Percentiles rank a stretch among this genome's conserved stretches.
Conservation (phyloP, 495 filamentous ascomycete genomes). For the Neurospora pannonica region DNA sequence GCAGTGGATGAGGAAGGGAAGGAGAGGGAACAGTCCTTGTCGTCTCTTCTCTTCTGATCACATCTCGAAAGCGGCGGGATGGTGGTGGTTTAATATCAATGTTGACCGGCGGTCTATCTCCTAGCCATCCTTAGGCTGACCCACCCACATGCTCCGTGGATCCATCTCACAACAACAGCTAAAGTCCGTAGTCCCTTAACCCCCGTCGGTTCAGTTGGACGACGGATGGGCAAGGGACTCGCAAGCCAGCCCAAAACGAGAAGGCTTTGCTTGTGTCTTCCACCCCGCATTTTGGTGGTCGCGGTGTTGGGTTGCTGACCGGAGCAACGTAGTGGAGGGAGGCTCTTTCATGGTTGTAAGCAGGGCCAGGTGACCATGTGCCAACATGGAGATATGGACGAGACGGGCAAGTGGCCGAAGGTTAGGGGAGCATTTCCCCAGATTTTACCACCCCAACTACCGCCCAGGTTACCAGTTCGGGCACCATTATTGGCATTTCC, state of each 20-base stretch:
- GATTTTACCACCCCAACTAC: neutral
- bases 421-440: neutral
- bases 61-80: neutral
- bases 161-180: neutral
- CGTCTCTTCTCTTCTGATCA: neutral
- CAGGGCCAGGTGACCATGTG: constrained; percentile 14
- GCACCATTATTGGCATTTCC: neutral
- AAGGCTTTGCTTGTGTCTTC: neutral
- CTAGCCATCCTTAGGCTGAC: neutral
- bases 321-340: neutral
- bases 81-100: neutral
- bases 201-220: neutral
- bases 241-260: neutral
- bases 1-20: neutral
- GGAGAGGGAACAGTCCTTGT: neutral
- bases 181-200: neutral
- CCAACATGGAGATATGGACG: constrained; percentile 15
- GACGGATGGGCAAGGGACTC: neutral
- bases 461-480: neutral
- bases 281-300: neutral
- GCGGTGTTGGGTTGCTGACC: neutral
- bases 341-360: neutral
- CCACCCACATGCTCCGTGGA: neutral
- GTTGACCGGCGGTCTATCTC: neutral
- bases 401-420: constrained; percentile 15